Base-by-base conservation (phyloP, 2,329 filamentous ascomycete genomes). In the Fusarium tricinctum region DNA sequence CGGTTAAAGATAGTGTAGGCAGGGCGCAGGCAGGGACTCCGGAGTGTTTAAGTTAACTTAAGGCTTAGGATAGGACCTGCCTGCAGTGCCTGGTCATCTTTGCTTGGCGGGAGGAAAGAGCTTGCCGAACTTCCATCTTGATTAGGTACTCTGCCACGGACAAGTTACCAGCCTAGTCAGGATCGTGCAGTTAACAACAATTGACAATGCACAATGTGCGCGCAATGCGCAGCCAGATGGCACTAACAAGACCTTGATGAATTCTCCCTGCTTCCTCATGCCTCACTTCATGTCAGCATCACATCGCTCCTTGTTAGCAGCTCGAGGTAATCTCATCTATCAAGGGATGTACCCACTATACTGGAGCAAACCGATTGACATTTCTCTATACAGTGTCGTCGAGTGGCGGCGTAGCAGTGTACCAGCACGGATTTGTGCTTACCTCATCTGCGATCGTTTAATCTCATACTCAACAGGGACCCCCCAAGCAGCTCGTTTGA, bases 401-500 rank as follows among this genome's bases (percentile, higher is more conserved):
- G 26, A 9, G 22, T 19, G n/a, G 15, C 19, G 51, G 23, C 35
- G 14, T 61, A 46, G 33, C 8, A 26, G 26, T 26, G 26, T 26
- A 26, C 26, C 28, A 30, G 17, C 9, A 12, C 35, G n/a, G 43
- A 26, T 19, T 47, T 13, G 54, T 48, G 46, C 47, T 54, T 63
- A 68, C 68, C 62, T 66, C 50, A 68, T 60, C 63, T 66, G 53
- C 42, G 35, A 60, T 59, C 22, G 45, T 66, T 44, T 48, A 61
- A 56, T 56, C 56, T 58, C 47, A 39, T 50, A 38, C 47, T 59
- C 57, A 56, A 19, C 70, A 72, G 57, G 70, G 68, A 70, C 66
- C 48, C 71, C 71, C 60, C 61, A 68, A 55, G 64, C 58, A 60
- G 33, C 49, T 55, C 66, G 61, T 63, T 71, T 63, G 55, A 63